These are phyloP conservation scores for Cerrena zonata DNA, from an alignment of 1,284 basidiomycete genomes.

Conservation along the genomic window DNA sequence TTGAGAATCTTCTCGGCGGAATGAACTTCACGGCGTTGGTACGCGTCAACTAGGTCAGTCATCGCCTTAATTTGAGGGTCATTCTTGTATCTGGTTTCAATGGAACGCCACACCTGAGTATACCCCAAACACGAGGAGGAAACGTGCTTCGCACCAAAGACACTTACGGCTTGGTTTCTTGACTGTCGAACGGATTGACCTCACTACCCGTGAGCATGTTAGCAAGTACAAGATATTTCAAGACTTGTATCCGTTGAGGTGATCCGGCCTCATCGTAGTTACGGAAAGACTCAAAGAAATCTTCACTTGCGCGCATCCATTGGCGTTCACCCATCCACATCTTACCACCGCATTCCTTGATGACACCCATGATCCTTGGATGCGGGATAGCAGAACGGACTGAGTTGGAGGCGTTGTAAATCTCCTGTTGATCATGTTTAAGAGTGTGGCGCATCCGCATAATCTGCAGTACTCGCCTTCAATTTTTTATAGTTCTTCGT, in stretches of 20 bases:
- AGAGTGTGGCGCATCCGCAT: not conserved
- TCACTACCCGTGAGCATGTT: slow-evolving; percentile 98
- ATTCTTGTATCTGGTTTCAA: slow-evolving; percentile 76
- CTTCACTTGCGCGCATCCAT: slow-evolving; percentile 94
- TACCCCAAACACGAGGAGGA: too few species aligned
- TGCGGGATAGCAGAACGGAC: slow-evolving; percentile 97
- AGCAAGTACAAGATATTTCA: slow-evolving; percentile 96
- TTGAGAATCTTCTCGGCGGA: slow-evolving; percentile 90
- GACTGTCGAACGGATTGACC: slow-evolving; percentile 98
- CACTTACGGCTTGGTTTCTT: slow-evolving; percentile 93
- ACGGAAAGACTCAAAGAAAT: slow-evolving; percentile 98
- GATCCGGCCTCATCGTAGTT: slow-evolving; percentile 99
- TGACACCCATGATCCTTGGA: slow-evolving; percentile 97
- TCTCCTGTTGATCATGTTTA: slow-evolving; percentile 55
- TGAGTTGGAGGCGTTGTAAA: slow-evolving; percentile 89
- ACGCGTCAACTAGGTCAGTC: slow-evolving; percentile 94
- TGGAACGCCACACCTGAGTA: too few species aligned
- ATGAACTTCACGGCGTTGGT: slow-evolving; percentile 93
- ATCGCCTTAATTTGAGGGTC: slow-evolving; percentile 96
- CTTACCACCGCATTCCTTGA: slow-evolving; percentile 98
- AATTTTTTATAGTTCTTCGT: slow-evolving; percentile 92
- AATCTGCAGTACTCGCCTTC: slow-evolving; percentile 50
- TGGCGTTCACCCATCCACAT: slow-evolving; percentile 99
- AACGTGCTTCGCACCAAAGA: too few species aligned
- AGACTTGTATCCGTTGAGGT: slow-evolving; percentile 91